Percentiles rank a stretch among this genome's conserved stretches.
These are phyloP conservation scores for Elaphomyces granulatus DNA, from an alignment of 495 filamentous ascomycete species.

Conservation along the genomic window DNA sequence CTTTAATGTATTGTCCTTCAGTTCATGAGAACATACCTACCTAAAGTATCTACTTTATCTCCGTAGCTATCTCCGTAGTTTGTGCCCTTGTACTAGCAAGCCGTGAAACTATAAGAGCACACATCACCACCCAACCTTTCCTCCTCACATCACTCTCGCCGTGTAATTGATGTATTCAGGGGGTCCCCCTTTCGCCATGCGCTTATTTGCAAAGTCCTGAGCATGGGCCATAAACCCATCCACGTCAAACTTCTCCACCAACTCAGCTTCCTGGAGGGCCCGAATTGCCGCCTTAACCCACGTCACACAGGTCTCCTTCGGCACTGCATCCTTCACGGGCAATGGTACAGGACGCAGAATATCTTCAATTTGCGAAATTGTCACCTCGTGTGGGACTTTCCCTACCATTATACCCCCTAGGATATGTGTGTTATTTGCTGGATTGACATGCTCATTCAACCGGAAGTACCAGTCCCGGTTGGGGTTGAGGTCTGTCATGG, in stretches of 20 bases:
- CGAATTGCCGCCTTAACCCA: conserved; percentile 7
- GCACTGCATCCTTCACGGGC: conserved; percentile 2
- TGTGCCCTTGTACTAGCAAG: too few species aligned
- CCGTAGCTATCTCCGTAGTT: too few species aligned
- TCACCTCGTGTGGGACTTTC: conserved; percentile 6
- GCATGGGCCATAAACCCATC: conserved; percentile 7
- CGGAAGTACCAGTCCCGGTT: conserved; percentile 8
- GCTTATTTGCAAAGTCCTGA: conserved; percentile 8
- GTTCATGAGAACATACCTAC: too few species aligned
- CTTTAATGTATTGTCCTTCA: too few species aligned
- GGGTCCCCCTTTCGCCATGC: neutral
- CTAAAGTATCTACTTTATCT: too few species aligned
- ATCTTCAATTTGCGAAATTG: neutral
- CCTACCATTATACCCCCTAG: conserved; percentile 8
- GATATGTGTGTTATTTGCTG: conserved; percentile 1
- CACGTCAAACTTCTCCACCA: conserved; percentile 7
- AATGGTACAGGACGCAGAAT: conserved; percentile 2
- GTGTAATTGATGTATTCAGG: conserved; percentile 1
- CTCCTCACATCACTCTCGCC: neutral
- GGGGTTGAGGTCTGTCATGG: conserved; percentile 2
- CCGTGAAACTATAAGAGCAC: too few species aligned
- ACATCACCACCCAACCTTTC: too few species aligned
- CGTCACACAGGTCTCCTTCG: conserved; percentile 9
- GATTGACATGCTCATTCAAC: conserved; percentile 4
- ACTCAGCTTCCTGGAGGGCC: conserved; percentile 1